phyloP scores from a whole-genome alignment of 176 grass and related monocot species.

The Avena atlantica region DNA sequence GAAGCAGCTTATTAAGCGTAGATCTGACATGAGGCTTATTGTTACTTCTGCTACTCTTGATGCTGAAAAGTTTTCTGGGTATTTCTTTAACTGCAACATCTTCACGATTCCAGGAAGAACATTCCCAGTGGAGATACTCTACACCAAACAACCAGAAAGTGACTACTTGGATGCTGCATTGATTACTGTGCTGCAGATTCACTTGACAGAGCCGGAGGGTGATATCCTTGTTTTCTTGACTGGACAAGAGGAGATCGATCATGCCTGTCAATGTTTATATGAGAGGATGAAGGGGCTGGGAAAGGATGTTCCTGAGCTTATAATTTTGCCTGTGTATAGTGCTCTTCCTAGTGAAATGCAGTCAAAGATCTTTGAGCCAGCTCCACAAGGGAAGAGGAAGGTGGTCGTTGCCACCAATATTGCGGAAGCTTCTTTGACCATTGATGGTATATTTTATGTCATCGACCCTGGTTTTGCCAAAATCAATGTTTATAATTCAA shows the following conservation, averaged over 20 bases:
- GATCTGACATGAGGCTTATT: slow-evolving; percentile 89
- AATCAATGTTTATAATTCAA: slow-evolving; percentile 93
- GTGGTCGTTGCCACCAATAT: slow-evolving; percentile 97
- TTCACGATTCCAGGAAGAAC: slow-evolving; percentile 98
- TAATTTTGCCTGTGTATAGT: slow-evolving; percentile 95
- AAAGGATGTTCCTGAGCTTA: slow-evolving; percentile 89
- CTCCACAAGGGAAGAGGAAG: slow-evolving; percentile 94
- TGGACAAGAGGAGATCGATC: slow-evolving; percentile 96
- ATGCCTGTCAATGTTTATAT: slow-evolving; percentile 88
- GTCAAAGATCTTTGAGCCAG: slow-evolving; percentile 91
- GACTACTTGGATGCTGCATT: slow-evolving; percentile 94
- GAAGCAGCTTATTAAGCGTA: slow-evolving; percentile 89
- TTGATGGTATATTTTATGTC: slow-evolving; percentile 96
- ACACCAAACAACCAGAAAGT: slow-evolving; percentile 89
- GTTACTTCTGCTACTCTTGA: slow-evolving; percentile 97
- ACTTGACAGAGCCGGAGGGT: slow-evolving; percentile 93
- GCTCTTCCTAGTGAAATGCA: slow-evolving; percentile 98
- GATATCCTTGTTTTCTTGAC: slow-evolving; percentile 90
- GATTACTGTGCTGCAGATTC: slow-evolving; percentile 91
- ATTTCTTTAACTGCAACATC: slow-evolving; percentile 97
- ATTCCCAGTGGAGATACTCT: slow-evolving; percentile 94
- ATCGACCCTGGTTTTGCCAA: slow-evolving; percentile 96
- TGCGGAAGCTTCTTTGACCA: slow-evolving; percentile 94
- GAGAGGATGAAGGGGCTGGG: slow-evolving; percentile 95
- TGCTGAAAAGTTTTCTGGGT: slow-evolving; percentile 97